These are phyloP conservation scores for Chaetomium strumarium DNA, from an alignment of 2,329 filamentous ascomycete genomes.

Conservation along the genomic window DNA sequence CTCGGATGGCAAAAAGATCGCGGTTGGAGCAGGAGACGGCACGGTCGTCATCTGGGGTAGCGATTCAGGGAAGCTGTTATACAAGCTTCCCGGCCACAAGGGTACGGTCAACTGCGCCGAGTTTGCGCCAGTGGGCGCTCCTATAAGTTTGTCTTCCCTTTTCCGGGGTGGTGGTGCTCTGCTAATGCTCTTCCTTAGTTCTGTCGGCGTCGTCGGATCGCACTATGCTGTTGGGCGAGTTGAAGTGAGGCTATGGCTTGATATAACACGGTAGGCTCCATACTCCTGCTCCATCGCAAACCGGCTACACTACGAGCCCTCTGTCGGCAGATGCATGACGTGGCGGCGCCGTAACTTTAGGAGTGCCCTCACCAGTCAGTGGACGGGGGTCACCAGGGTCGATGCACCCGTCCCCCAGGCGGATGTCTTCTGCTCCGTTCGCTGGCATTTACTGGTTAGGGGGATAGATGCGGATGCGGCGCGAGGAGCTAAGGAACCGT, in stretches of 20 bases:
- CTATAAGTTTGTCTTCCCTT: slow-evolving; percentile 64
- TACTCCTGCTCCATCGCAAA: neutral
- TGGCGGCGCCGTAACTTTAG: too few species aligned
- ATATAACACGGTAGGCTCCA: neutral
- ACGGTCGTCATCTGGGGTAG: slow-evolving; percentile 89
- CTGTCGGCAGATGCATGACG: neutral
- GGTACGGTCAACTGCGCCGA: slow-evolving; percentile 93
- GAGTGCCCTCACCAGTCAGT: too few species aligned
- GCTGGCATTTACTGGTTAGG: too few species aligned
- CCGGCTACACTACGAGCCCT: neutral
- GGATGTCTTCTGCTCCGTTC: too few species aligned
- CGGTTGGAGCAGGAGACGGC: slow-evolving; percentile 82
- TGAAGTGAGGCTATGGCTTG: slow-evolving; percentile 49
- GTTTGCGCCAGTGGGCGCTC: slow-evolving; percentile 78
- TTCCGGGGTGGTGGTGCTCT: neutral
- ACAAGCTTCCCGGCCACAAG: slow-evolving; percentile 93
- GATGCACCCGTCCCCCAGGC: too few species aligned
- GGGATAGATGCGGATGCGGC: too few species aligned
- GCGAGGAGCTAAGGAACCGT: too few species aligned
- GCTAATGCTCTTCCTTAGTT: slow-evolving; percentile 53
- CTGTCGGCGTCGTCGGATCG: slow-evolving; percentile 87
- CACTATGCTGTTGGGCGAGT: slow-evolving; percentile 75
- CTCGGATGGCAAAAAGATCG: slow-evolving; percentile 75
- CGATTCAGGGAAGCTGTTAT: slow-evolving; percentile 80
- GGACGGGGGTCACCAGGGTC: too few species aligned